These are phyloP conservation scores for Sclerotinia glacialis DNA, from an alignment of 2,329 filamentous ascomycete species.

Conservation along the genomic window DNA sequence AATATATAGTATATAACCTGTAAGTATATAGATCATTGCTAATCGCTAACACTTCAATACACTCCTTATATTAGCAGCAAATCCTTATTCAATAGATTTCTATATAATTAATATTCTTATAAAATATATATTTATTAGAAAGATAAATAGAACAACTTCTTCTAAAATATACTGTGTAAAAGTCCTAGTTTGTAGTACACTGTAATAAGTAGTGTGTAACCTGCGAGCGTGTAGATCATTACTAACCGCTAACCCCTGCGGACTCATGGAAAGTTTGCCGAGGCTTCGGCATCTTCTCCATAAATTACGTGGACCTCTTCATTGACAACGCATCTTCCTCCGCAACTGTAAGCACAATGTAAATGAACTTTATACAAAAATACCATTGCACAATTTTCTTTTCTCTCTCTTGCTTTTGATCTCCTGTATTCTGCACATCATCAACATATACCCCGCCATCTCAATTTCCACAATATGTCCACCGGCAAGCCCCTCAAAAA, in stretches of 20 bases:
- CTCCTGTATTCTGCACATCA: slow-evolving; percentile 8
- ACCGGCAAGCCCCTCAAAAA: slow-evolving; percentile 20
- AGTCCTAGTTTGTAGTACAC: not conserved
- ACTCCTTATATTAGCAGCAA: no score
- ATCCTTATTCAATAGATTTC: no score
- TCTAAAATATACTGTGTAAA: no score
- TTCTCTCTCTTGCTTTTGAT: not conserved
- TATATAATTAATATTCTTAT: no score
- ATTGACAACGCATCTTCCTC: slow-evolving; percentile 14
- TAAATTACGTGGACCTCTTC: not conserved
- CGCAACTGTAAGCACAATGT: not conserved
- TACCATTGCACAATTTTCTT: slow-evolving; percentile 14
- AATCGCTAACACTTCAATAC: no score
- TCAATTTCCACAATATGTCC: slow-evolving; percentile 15
- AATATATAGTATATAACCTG: no score
- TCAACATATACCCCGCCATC: slow-evolving; percentile 13
- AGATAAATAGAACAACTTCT: not conserved
- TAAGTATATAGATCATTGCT: no score
- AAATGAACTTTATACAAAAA: slow-evolving; percentile 8
- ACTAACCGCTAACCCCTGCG: not conserved
- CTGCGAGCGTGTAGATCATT: not conserved
- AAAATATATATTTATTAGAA: no score
- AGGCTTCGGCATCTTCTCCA: slow-evolving; percentile 1
- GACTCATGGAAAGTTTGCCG: not conserved
- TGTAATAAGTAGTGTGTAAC: no score